A percentile compares a stretch with the other conserved stretches of the same genome.
These are phyloP conservation scores for Pseudopithomyces maydicus DNA, from an alignment of 2,329 filamentous ascomycete genomes.

Conservation along the genomic window DNA sequence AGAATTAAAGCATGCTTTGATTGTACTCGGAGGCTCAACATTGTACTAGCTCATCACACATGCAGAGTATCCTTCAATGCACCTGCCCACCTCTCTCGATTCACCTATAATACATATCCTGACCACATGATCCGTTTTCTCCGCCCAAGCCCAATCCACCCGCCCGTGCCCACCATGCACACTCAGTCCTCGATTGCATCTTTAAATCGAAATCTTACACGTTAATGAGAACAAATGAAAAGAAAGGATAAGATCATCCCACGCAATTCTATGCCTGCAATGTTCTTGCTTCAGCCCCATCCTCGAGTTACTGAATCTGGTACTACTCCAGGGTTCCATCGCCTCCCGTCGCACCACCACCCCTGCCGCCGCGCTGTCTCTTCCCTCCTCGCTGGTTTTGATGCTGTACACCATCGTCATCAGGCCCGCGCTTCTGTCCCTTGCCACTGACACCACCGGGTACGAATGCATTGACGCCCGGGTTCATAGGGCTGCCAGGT, in stretches of 20 bases:
- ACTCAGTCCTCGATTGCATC: background rate
- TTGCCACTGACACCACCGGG: slow-evolving; percentile 33
- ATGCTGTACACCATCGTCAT: slow-evolving; percentile 35
- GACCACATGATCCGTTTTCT: no score
- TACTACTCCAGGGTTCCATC: slow-evolving; percentile 15
- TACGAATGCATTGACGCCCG: slow-evolving; percentile 41
- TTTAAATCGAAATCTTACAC: background rate
- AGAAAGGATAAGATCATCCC: background rate
- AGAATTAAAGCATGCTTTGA: no score
- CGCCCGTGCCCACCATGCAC: background rate
- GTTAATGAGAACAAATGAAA: no score
- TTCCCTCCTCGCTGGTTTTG: slow-evolving; percentile 32
- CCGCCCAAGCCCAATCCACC: no score
- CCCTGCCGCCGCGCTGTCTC: slow-evolving; percentile 31
- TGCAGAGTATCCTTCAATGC: no score
- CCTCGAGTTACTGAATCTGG: no score
- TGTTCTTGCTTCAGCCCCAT: background rate
- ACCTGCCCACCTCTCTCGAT: no score
- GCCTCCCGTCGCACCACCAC: slow-evolving; percentile 21
- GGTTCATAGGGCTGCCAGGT: slow-evolving; percentile 37
- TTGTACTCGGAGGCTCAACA: no score
- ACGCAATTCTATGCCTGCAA: background rate
- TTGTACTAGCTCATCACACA: no score
- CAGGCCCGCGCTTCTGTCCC: slow-evolving; percentile 40
- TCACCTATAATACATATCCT: no score